Base-by-base conservation (phyloP, 164 flowering plant species). In the Sextonia rubra region DNA sequence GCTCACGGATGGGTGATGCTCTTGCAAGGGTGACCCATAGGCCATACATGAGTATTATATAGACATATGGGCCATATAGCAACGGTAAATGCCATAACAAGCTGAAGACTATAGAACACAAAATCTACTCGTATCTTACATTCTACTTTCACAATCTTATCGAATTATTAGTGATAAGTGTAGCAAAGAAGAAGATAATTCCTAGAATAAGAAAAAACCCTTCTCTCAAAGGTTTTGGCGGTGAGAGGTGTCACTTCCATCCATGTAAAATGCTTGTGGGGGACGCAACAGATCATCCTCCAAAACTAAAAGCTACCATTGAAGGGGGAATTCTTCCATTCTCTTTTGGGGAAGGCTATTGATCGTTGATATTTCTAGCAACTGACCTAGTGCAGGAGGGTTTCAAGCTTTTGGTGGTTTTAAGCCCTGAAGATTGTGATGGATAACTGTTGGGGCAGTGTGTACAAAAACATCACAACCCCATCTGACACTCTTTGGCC, bases 371-470 rank as follows among this genome's bases (percentile, higher is more conserved):
- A 78, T 64, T 73, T 79, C 74, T 71, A 48, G 71, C 49, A 74
- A 77, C 56, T 66, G 61, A 71, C 68, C 60, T 70, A 32, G 72
- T 65, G 60, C 83, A 83, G 84, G 30, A 27, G 47, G 75, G 79
- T 62, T 79, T 83, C 71, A 79, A 77, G 75, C 73, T 29, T 71
- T 78, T 71, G 70, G 76, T 76, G 64, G 81, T 77, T 76, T 82
- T 79, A 84, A 71, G 77, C 17, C 58, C 82, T 68, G 60, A n/a
- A 76, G 90, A 84, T 85, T 80, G 85, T 66, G 90, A 87, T 84
- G 88, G 60, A 58, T 82, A 87, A 87, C 90, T 79, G 87, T 78
- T 81, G 82, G 64, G 20, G n/a, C 8, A 37, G 77, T 80, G 74
- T 69, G 58, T 52, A 52, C n/a, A 52, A 5, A 37, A 37, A 37